Percentiles rank a stretch among this genome's conserved stretches.
These are phyloP conservation scores for Tephrocybe sp. DNA, from an alignment of 768 basidiomycete species.

Conservation along the genomic window DNA sequence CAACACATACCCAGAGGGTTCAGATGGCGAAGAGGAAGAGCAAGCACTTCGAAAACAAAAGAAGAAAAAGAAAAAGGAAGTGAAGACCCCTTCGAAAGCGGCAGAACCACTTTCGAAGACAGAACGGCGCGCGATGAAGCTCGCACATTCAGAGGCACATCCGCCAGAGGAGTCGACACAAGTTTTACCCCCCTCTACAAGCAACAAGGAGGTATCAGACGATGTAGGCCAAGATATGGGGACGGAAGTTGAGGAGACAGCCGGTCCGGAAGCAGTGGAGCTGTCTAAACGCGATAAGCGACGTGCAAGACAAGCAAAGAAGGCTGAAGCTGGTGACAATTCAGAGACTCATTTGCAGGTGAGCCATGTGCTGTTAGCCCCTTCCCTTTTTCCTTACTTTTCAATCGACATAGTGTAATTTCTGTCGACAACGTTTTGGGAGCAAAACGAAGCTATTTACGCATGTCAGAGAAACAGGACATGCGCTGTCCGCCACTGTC, in stretches of 20 bases:
- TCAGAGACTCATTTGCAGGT: constrained; percentile 17
- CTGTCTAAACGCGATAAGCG: constrained; percentile 79
- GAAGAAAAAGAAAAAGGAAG: constrained; percentile 10
- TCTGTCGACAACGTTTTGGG: constrained; percentile 58
- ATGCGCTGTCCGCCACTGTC: constrained; percentile 52
- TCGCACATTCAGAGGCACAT: constrained; percentile 3
- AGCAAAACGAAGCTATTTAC: constrained; percentile 74
- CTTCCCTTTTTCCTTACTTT: constrained; percentile 9
- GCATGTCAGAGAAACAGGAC: constrained; percentile 70
- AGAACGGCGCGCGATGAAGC: constrained; percentile 15
- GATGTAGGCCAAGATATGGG: constrained; percentile 3
- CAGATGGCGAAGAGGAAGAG: constrained; percentile 8
- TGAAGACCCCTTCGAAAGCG: not conserved
- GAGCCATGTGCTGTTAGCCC: not conserved
- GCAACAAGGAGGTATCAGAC: not conserved
- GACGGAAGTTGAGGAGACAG: constrained; percentile 8
- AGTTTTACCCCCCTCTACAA: not conserved
- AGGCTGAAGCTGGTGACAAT: constrained; percentile 38
- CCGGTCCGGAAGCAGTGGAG: constrained; percentile 12
- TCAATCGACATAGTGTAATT: constrained; percentile 58
- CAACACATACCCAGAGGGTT: not conserved
- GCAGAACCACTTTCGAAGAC: constrained; percentile 14
- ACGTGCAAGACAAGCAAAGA: constrained; percentile 74
- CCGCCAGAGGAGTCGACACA: not conserved
- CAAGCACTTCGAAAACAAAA: constrained; percentile 8